Conservation (phyloP, 805 yeast genomes). For the Debaryomyces prosopidis region DNA sequence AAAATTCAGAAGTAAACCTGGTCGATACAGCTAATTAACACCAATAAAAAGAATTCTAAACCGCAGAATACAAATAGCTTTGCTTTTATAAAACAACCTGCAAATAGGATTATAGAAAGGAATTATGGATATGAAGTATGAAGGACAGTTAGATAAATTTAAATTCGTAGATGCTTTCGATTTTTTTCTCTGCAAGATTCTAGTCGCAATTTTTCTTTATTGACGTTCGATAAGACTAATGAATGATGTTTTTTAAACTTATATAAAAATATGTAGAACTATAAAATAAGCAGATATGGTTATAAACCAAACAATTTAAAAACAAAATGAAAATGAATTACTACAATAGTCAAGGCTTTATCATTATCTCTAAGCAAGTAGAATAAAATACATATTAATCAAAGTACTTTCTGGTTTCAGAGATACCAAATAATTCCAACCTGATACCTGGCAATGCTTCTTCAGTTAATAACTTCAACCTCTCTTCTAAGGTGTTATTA, state of each 20-base stretch:
- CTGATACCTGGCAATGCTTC: slow-evolving; percentile 92
- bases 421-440: slow-evolving; percentile 83
- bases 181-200: not conserved
- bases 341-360: not conserved
- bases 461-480: slow-evolving; percentile 78
- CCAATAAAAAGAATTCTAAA: too few relatives aligned
- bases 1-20: too few relatives aligned
- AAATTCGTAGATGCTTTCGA: too few relatives aligned
- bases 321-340: not conserved
- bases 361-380: not conserved
- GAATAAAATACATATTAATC: slow-evolving; percentile 46
- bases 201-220: not conserved
- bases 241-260: not conserved
- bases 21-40: too few relatives aligned
- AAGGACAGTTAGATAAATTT: too few relatives aligned
- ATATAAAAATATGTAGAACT: slow-evolving; percentile 1
- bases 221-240: not conserved
- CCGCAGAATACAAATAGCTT: too few relatives aligned
- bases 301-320: not conserved
- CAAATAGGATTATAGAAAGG: too few relatives aligned
- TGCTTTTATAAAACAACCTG: too few relatives aligned
- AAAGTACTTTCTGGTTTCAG: slow-evolving; percentile 85
- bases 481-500: slow-evolving; percentile 91
- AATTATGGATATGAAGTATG: too few relatives aligned
- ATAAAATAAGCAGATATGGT: slow-evolving; percentile 1